Conservation (phyloP, 208 protist genomes). For the Leishmania arabica region DNA sequence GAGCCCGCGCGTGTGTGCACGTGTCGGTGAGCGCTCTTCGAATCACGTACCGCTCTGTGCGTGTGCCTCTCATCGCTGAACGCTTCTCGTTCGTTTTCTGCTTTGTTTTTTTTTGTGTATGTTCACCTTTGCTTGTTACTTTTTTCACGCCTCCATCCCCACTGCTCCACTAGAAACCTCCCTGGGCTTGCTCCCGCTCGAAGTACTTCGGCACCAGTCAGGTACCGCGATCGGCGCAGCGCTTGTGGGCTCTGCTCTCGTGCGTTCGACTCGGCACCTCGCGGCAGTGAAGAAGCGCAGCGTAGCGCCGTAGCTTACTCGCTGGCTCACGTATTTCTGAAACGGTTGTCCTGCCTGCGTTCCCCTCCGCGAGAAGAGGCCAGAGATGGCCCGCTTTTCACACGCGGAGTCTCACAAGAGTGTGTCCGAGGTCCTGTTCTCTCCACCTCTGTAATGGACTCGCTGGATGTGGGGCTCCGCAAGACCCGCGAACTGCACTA, state of each 20-base stretch:
- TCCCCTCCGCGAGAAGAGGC: background rate
- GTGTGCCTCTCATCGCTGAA: background rate
- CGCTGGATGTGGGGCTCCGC: too few species aligned
- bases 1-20: background rate
- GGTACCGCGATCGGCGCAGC: background rate
- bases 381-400: background rate
- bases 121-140: background rate
- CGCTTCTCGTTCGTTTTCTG: background rate
- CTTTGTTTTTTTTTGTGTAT: background rate
- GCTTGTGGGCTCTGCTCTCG: background rate
- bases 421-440: background rate
- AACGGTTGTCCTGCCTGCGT: background rate
- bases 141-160: conserved; percentile 12
- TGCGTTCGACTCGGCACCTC: background rate
- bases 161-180: background rate
- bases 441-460: background rate
- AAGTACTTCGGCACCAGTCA: background rate
- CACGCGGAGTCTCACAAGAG: background rate
- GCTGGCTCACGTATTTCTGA: background rate
- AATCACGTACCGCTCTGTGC: background rate
- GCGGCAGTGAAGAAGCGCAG: background rate
- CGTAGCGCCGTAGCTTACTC: background rate
- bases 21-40: too few species aligned
- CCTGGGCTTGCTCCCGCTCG: background rate
- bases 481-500: too few species aligned